These are phyloP conservation scores for Trametes punicea DNA, from an alignment of 768 basidiomycete species.

Conservation along the genomic window DNA sequence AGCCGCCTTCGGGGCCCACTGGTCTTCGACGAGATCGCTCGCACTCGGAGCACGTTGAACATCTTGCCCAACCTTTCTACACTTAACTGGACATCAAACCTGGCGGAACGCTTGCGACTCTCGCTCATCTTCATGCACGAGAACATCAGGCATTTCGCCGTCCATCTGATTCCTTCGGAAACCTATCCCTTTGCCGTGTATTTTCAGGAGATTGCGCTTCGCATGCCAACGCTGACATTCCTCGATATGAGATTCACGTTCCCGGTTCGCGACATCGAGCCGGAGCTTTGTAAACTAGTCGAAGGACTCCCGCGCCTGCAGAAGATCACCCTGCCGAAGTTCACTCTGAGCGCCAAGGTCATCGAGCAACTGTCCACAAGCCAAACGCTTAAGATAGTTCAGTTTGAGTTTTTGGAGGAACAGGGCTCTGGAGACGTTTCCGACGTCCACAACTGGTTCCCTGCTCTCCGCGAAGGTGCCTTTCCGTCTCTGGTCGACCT, in stretches of 20 bases:
- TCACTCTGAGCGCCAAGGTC: slow-evolving; percentile 44
- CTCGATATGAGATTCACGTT: slow-evolving; percentile 46
- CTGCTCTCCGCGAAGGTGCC: slow-evolving; percentile 43
- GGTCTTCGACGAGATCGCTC: slow-evolving; percentile 54
- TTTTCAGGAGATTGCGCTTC: slow-evolving; percentile 40
- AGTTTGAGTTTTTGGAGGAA: slow-evolving; percentile 48
- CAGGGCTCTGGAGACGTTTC: slow-evolving; percentile 46
- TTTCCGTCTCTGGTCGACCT: slow-evolving; percentile 55
- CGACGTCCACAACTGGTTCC: slow-evolving; percentile 45
- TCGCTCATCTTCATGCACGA: slow-evolving; percentile 58
- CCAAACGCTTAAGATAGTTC: slow-evolving; percentile 42
- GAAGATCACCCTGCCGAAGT: slow-evolving; percentile 50
- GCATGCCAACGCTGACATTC: slow-evolving; percentile 48
- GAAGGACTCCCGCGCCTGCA: slow-evolving; percentile 41
- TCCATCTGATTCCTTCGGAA: slow-evolving; percentile 31
- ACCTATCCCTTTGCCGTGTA: slow-evolving; percentile 30
- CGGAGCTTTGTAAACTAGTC: slow-evolving; percentile 39
- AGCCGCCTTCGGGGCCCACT: slow-evolving; percentile 22
- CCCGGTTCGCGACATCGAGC: slow-evolving; percentile 41
- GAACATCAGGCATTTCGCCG: slow-evolving; percentile 40
- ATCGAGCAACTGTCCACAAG: slow-evolving; percentile 46
- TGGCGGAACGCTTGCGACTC: slow-evolving; percentile 30
- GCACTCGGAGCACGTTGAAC: slow-evolving; percentile 49
- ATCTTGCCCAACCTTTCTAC: slow-evolving; percentile 54
- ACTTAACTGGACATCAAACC: slow-evolving; percentile 44